A percentile compares a stretch with the other conserved stretches of the same genome.
Evolutionary conservation across 2,329 filamentous ascomycete genomes (phyloP).

Genomic region (Colletotrichum siamense): DNA sequence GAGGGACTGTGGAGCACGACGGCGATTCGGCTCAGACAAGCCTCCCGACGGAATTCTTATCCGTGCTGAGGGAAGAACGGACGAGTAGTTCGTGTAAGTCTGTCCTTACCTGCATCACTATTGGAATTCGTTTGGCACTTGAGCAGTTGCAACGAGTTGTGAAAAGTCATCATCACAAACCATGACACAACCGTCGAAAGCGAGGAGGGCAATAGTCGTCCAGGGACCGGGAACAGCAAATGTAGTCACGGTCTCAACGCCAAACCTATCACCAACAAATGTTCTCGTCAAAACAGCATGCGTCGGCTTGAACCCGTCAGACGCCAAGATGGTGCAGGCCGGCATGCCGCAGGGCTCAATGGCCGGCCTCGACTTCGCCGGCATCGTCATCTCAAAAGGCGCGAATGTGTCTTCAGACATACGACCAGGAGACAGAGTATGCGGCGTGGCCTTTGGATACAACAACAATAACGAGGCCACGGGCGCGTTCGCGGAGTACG

Average conservation of each 20-base stretch:
- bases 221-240: background rate
- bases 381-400: slow-evolving; percentile 33
- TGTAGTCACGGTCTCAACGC: background rate
- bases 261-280: background rate
- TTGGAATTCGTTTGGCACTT: background rate
- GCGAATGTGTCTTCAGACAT: slow-evolving; percentile 28
- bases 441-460: slow-evolving; percentile 27
- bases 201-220: background rate
- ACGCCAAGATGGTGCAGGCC: slow-evolving; percentile 36
- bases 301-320: slow-evolving; percentile 40
- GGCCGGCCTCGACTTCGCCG: slow-evolving; percentile 39
- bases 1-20: background rate
- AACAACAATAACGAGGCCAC: slow-evolving; percentile 21
- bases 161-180: background rate
- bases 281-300: slow-evolving; percentile 29
- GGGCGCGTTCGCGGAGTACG: slow-evolving; percentile 36
- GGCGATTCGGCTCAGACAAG: background rate
- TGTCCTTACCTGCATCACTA: background rate
- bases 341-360: slow-evolving; percentile 31
- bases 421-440: slow-evolving; percentile 30
- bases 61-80: background rate
- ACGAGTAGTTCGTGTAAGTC: background rate
- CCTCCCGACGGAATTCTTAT: rapidly evolving
- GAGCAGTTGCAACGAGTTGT: rapidly evolving
- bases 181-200: background rate